These are phyloP conservation scores for Truncatella angustata DNA, from an alignment of 2,329 filamentous ascomycete species.

Conservation along the genomic window DNA sequence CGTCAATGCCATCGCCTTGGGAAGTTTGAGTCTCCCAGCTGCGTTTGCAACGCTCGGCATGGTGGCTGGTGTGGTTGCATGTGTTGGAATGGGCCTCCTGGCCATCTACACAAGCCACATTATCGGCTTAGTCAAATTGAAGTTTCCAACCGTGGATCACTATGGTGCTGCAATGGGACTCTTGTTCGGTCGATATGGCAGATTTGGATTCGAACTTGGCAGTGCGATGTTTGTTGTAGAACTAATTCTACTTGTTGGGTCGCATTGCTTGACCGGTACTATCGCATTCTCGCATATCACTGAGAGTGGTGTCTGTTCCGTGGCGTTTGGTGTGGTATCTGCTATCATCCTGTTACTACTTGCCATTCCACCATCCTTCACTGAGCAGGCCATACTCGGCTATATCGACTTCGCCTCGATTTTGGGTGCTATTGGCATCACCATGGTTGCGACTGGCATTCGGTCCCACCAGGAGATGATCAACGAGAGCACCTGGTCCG, in stretches of 20 bases:
- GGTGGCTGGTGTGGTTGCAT: conserved; percentile 45
- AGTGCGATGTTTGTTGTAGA: conserved; percentile 53
- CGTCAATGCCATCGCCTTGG: conserved; percentile 56
- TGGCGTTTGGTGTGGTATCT: conserved; percentile 55
- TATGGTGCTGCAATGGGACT: conserved; percentile 57
- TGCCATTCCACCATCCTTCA: conserved; percentile 56
- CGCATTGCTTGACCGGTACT: conserved; percentile 60
- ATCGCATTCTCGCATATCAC: conserved; percentile 62
- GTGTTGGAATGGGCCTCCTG: conserved; percentile 40
- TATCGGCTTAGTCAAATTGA: conserved; percentile 40
- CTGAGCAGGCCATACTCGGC: conserved; percentile 57
- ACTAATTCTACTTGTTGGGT: conserved; percentile 62
- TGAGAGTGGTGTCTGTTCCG: conserved; percentile 53
- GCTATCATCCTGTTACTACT: conserved; percentile 52
- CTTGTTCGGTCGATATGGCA: conserved; percentile 49
- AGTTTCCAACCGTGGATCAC: conserved; percentile 28
- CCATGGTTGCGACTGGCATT: conserved; percentile 58
- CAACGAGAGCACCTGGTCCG: conserved; percentile 26
- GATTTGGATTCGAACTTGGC: conserved; percentile 53
- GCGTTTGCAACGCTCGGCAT: conserved; percentile 55
- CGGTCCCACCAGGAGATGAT: conserved; percentile 16
- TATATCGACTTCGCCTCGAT: conserved; percentile 60
- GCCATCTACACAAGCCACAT: conserved; percentile 48
- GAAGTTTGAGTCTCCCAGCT: conserved; percentile 47
- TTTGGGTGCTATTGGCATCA: conserved; percentile 54